Percentiles rank a stretch among this genome's conserved stretches.
Evolutionary conservation across 176 grass and related monocot genomes (phyloP).

Genomic region (Elymus sibiricus): DNA sequence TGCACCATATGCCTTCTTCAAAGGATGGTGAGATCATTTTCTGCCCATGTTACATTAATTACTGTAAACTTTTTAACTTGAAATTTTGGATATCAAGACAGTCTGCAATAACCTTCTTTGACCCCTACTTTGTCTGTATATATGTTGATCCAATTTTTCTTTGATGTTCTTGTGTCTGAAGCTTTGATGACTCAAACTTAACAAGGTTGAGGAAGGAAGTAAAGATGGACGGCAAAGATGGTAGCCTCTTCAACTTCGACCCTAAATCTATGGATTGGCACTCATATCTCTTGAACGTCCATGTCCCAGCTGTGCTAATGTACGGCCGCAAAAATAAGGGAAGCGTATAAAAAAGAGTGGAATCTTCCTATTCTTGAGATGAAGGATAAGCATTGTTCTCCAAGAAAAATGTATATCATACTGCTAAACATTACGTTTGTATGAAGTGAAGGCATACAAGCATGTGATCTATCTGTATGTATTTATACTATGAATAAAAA

Average conservation of each 20-base stretch:
- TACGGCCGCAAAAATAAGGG: not conserved
- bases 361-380: not conserved
- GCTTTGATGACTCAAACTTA: conserved; percentile 21
- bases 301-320: not conserved
- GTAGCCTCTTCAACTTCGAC: not conserved
- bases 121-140: too few species aligned
- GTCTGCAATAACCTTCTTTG: not conserved
- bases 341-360: not conserved
- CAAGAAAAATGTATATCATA: not conserved
- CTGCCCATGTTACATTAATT: not conserved
- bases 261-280: not conserved
- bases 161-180: not conserved
- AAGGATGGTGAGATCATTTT: conserved; percentile 16
- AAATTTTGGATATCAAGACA: not conserved
- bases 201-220: not conserved
- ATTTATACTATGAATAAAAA: too few species aligned
- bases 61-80: not conserved
- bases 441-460: not conserved
- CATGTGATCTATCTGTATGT: too few species aligned
- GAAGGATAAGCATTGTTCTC: not conserved
- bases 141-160: not conserved
- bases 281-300: not conserved
- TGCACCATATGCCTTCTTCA: conserved; percentile 26
- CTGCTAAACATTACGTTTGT: conserved; percentile 4
- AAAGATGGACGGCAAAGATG: not conserved